Conservation (phyloP, 108 stramenopile genomes). For the Cyclotella cryptica region DNA sequence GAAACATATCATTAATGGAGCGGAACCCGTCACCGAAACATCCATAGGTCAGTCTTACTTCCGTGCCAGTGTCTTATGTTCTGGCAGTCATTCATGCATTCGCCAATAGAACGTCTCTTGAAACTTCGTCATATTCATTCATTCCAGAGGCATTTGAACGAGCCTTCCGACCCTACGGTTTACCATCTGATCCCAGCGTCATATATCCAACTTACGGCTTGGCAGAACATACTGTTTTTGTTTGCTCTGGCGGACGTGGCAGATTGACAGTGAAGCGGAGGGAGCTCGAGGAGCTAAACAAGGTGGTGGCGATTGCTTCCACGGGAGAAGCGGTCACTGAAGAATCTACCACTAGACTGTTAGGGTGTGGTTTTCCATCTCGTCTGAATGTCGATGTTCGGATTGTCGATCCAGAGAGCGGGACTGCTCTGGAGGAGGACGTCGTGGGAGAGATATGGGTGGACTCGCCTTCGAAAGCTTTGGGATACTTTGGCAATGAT, state of each 20-base stretch:
- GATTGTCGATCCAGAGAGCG: slow-evolving; percentile 77
- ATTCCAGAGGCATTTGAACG: slow-evolving; percentile 66
- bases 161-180: slow-evolving; percentile 79
- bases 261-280: slow-evolving; percentile 71
- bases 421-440: slow-evolving; percentile 53
- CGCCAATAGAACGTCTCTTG: neutral
- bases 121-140: neutral
- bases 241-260: slow-evolving; percentile 87
- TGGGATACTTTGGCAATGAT: slow-evolving; percentile 78
- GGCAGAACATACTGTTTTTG: slow-evolving; percentile 99
- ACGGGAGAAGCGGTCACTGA: slow-evolving; percentile 9
- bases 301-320: slow-evolving; percentile 33
- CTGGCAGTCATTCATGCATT: no score
- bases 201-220: slow-evolving; percentile 97
- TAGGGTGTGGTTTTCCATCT: slow-evolving; percentile 89
- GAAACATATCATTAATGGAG: slow-evolving; percentile 95
- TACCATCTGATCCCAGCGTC: slow-evolving; percentile 57
- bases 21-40: slow-evolving; percentile 90
- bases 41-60: slow-evolving; percentile 52
- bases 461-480: slow-evolving; percentile 83
- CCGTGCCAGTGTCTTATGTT: no score
- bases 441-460: slow-evolving; percentile 97
- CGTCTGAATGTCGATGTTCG: slow-evolving; percentile 76
- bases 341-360: slow-evolving; percentile 47
- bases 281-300: slow-evolving; percentile 71